These are phyloP conservation scores for Metschnikowia continentalis DNA, from an alignment of 805 yeast species.

Conservation along the genomic window DNA sequence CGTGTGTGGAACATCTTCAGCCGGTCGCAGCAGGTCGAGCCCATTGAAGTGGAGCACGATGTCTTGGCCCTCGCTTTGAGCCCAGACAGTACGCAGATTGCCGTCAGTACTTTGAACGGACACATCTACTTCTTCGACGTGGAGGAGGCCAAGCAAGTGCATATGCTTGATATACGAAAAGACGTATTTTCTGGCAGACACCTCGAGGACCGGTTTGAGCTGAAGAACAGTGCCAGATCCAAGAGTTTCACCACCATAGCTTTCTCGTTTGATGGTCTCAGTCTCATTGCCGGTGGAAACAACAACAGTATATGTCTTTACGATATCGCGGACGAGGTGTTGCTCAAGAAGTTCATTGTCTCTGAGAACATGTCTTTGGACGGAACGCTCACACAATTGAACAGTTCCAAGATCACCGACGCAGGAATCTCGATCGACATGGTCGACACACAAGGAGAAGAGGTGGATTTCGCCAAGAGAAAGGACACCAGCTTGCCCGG, in stretches of 20 bases:
- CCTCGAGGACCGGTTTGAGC: slow-evolving; percentile 72
- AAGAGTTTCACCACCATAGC: slow-evolving; percentile 76
- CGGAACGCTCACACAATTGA: slow-evolving; percentile 77
- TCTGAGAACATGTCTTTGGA: slow-evolving; percentile 87
- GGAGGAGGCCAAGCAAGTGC: slow-evolving; percentile 73
- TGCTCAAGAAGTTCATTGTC: slow-evolving; percentile 75
- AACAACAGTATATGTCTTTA: slow-evolving; percentile 88
- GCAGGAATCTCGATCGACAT: slow-evolving; percentile 74
- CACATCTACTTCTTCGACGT: slow-evolving; percentile 80
- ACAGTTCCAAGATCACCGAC: slow-evolving; percentile 80
- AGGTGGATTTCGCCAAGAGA: slow-evolving; percentile 80
- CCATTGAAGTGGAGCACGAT: slow-evolving; percentile 79
- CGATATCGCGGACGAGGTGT: slow-evolving; percentile 83
- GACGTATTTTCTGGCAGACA: slow-evolving; percentile 89
- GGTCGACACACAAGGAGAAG: slow-evolving; percentile 82
- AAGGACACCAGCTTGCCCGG: slow-evolving; percentile 80
- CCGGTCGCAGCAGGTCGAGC: slow-evolving; percentile 84
- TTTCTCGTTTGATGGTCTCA: slow-evolving; percentile 86
- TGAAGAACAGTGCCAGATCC: slow-evolving; percentile 78
- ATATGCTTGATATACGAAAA: slow-evolving; percentile 77
- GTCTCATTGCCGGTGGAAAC: slow-evolving; percentile 89
- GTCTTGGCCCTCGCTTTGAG: slow-evolving; percentile 78
- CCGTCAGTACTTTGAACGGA: slow-evolving; percentile 86
- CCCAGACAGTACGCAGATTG: slow-evolving; percentile 90
- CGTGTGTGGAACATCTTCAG: slow-evolving; percentile 91